Conservation (phyloP, 805 yeast genomes). For the Starmerella gropengiesseri region DNA sequence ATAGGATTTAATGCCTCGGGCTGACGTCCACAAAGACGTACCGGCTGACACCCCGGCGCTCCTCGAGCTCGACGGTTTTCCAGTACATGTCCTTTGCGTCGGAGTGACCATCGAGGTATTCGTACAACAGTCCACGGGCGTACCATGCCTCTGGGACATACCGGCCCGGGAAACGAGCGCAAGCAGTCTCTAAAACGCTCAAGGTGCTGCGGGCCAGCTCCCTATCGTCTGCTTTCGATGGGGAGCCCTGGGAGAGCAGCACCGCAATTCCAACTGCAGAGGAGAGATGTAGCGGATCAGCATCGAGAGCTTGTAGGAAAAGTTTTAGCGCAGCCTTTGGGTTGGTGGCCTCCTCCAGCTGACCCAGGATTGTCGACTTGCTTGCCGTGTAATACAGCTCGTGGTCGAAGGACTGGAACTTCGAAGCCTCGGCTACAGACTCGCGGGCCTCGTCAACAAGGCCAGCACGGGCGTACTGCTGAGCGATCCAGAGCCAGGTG, state of each 20-base stretch:
- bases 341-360: constrained; percentile 5
- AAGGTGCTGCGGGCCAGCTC: constrained; percentile 9
- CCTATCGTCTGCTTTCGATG: not conserved
- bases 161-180: constrained; percentile 33
- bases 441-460: constrained; percentile 51
- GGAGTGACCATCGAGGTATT: constrained; percentile 42
- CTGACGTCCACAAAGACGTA: constrained; percentile 7
- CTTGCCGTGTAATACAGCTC: constrained; percentile 9
- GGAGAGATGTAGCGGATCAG: constrained; percentile 16
- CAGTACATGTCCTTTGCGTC: constrained; percentile 43
- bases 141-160: constrained; percentile 56
- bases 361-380: constrained; percentile 8
- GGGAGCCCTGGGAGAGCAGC: constrained; percentile 2
- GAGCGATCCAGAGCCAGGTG: constrained; percentile 67
- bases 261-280: constrained; percentile 21
- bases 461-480: constrained; percentile 48
- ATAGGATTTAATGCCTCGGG: not conserved
- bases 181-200: constrained; percentile 18
- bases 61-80: constrained; percentile 29
- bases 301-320: constrained; percentile 17
- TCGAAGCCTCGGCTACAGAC: constrained; percentile 63
- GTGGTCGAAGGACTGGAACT: constrained; percentile 40
- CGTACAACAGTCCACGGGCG: constrained; percentile 54
- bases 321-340: constrained; percentile 16
- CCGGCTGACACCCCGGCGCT: constrained; percentile 17